phyloP scores from a whole-genome alignment of 2,329 filamentous ascomycete genomes.

The Trichoderma arundinaceum region DNA sequence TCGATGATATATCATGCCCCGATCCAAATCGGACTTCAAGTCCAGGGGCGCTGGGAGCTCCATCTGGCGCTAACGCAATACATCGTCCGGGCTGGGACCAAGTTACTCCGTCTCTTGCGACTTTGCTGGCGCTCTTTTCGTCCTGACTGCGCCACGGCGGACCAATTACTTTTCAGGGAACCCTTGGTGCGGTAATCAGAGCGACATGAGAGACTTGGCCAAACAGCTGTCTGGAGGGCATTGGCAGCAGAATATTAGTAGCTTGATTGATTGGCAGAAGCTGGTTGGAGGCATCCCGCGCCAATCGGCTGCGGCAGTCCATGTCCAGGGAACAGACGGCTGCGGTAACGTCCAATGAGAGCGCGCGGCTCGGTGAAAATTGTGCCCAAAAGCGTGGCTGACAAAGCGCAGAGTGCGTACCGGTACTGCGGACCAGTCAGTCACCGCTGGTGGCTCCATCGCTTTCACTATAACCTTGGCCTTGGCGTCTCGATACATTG shows the following conservation, averaged over 20 bases:
- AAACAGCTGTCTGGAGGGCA: no score
- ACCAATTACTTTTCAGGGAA: conserved; percentile 8
- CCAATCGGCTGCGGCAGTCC: conserved; percentile 2
- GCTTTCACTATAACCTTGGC: no score
- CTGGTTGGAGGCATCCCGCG: not conserved
- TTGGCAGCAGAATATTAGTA: not conserved
- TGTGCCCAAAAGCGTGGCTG: not conserved
- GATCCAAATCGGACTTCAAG: conserved; percentile 11
- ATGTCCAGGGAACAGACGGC: not conserved
- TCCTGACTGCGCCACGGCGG: conserved; percentile 21
- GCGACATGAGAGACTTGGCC: not conserved
- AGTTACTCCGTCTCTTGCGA: conserved; percentile 19
- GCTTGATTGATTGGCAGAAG: not conserved
- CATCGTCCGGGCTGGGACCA: conserved; percentile 7
- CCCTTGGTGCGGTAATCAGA: not conserved
- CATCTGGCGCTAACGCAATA: conserved; percentile 23
- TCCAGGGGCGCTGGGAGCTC: conserved; percentile 23
- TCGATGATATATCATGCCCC: conserved; percentile 17
- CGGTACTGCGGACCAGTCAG: not conserved
- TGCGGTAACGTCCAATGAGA: conserved; percentile 8
- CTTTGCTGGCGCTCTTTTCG: not conserved
- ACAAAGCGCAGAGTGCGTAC: not conserved
- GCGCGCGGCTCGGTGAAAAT: not conserved
- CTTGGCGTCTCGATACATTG: no score
- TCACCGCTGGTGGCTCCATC: no score